Evolutionary conservation across 495 filamentous ascomycete genomes (phyloP).

Genomic region (Apiosordaria backusii): DNA sequence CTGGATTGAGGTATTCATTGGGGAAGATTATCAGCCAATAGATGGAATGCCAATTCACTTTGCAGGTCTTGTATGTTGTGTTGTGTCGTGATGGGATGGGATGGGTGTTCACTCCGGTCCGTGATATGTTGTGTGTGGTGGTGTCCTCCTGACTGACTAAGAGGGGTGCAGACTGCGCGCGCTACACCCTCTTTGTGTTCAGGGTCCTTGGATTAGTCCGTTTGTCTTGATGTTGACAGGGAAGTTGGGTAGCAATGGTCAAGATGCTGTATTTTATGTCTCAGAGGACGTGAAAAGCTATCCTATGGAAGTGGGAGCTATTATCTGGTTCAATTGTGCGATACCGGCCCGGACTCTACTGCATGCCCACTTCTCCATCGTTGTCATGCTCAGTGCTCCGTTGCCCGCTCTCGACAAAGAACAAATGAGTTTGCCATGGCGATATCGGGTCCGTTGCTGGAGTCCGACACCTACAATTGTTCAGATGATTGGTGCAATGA

Average conservation of each 20-base stretch:
- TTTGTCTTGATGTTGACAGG: background rate
- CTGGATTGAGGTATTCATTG: background rate
- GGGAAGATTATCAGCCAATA: background rate
- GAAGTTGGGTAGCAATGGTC: background rate
- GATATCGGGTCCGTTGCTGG: too few relatives aligned
- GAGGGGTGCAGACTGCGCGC: background rate
- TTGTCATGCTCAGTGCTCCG: too few relatives aligned
- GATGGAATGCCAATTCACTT: background rate
- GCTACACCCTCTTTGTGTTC: background rate
- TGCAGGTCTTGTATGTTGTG: background rate
- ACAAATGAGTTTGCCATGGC: too few relatives aligned
- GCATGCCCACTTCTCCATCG: too few relatives aligned
- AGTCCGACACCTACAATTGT: too few relatives aligned
- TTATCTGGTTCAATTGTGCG: too few relatives aligned
- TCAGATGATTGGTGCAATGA: too few relatives aligned
- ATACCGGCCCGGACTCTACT: background rate
- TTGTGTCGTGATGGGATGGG: background rate
- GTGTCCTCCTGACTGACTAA: background rate
- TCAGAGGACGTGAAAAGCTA: background rate
- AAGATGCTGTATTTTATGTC: background rate
- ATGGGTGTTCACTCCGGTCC: background rate
- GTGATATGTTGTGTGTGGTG: background rate
- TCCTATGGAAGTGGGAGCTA: too few relatives aligned
- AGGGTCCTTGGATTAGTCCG: background rate
- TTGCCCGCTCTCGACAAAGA: too few relatives aligned